Percentiles rank a stretch among this genome's conserved stretches.
phyloP scores from a whole-genome alignment of 768 basidiomycete genomes.

The Lyophyllum decastes region DNA sequence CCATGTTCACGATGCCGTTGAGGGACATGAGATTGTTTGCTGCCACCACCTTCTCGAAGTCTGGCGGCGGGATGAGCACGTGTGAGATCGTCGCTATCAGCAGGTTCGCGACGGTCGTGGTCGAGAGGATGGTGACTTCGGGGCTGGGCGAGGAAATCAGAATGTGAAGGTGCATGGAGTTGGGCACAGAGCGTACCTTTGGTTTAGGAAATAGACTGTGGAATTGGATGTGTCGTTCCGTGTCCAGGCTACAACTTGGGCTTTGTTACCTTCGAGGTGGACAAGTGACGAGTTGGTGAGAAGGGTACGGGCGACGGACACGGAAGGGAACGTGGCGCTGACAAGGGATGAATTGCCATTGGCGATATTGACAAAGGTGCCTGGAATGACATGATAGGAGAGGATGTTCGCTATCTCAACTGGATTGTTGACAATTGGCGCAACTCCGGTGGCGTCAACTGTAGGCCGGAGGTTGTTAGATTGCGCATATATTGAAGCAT shows the following conservation, averaged over 20 bases:
- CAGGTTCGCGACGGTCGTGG: conserved; percentile 37
- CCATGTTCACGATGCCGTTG: conserved; percentile 26
- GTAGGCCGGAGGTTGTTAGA: not conserved
- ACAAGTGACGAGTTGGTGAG: conserved; percentile 50
- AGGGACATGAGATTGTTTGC: conserved; percentile 44
- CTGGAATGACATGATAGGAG: conserved; percentile 22
- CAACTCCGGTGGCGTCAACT: conserved; percentile 16
- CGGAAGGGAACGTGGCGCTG: conserved; percentile 50
- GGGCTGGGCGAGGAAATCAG: conserved; percentile 12
- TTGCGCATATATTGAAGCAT: not conserved
- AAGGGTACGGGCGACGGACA: conserved; percentile 67
- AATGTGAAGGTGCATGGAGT: not conserved
- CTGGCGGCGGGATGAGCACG: conserved; percentile 55
- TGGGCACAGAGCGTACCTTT: conserved; percentile 34
- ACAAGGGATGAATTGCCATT: conserved; percentile 25
- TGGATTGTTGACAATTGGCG: conserved; percentile 1
- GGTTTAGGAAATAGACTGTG: conserved; percentile 48
- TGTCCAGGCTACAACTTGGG: conserved; percentile 57
- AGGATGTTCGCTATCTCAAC: conserved; percentile 13
- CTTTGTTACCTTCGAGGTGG: conserved; percentile 55
- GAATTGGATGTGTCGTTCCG: conserved; percentile 31
- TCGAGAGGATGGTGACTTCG: conserved; percentile 32
- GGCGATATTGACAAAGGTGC: conserved; percentile 16
- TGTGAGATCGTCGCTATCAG: conserved; percentile 49
- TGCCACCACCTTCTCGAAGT: conserved; percentile 41